phyloP scores from a whole-genome alignment of 2,329 filamentous ascomycete species.

The Penicillium sp. region DNA sequence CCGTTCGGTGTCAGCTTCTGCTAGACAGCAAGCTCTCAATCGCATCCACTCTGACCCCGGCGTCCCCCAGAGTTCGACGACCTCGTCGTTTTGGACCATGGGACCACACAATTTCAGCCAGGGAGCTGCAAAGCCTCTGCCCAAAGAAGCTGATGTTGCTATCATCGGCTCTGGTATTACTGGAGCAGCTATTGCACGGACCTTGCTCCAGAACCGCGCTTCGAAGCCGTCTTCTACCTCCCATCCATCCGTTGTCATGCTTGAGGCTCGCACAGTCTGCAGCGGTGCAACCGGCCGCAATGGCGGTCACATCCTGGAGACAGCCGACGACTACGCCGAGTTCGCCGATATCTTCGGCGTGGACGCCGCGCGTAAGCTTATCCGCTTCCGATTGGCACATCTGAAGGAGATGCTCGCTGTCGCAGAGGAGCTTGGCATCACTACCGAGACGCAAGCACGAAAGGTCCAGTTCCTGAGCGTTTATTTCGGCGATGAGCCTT shows the following conservation, averaged over 20 bases:
- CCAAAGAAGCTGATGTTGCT: constrained; percentile 26
- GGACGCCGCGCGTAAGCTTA: constrained; percentile 20
- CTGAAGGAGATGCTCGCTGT: constrained; percentile 21
- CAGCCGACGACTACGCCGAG: constrained; percentile 25
- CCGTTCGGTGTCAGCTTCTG: constrained; percentile 12
- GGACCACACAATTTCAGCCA: constrained; percentile 23
- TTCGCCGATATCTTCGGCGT: constrained; percentile 16
- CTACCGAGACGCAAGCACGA: constrained; percentile 22
- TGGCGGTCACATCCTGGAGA: constrained; percentile 32
- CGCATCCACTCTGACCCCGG: constrained; percentile 27
- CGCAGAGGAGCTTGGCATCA: constrained; percentile 21
- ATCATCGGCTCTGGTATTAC: constrained; percentile 35
- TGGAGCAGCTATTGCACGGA: constrained; percentile 24
- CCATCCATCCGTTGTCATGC: constrained; percentile 20
- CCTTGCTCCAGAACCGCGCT: constrained; percentile 17
- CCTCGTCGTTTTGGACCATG: constrained; percentile 34
- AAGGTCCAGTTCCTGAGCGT: constrained; percentile 29
- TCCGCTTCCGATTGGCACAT: constrained; percentile 26
- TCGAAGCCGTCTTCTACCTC: not conserved
- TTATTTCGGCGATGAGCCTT: constrained; percentile 26
- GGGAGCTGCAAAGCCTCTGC: constrained; percentile 17
- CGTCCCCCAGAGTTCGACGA: constrained; percentile 27
- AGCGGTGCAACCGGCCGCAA: constrained; percentile 36
- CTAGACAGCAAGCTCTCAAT: constrained; percentile 25
- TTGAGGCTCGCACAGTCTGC: constrained; percentile 33